Evolutionary conservation across 306 rosid species (phyloP), one percentile per base, ranked within the genome.

Genomic region (Nissolia schottii): DNA sequence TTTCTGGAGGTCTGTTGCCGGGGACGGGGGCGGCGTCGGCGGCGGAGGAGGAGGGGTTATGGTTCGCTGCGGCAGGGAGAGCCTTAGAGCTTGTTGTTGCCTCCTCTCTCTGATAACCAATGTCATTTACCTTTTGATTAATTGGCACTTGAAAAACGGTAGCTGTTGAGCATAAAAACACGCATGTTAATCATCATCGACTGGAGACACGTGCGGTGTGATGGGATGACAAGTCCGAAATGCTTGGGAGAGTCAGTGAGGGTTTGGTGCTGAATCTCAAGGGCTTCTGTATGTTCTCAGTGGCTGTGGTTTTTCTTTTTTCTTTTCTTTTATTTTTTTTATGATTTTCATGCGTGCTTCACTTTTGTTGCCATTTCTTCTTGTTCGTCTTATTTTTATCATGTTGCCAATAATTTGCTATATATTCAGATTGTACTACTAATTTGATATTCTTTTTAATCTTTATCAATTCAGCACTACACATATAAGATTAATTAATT

Each of bases 81-180:
- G 87, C 77, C 78, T 76, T 20, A 90, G 77, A 41, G 86, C 86
- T 85, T 80, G 83, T 18, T 69, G 87, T 19, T 76, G 89, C 53
- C 92, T 90, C 56, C 88, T 82, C 56, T 84, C 76, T 82, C 91
- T 80, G 62, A 79, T 79, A 56, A 86, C 91, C 76, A 86, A 76
- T 86, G 89, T 80, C 86, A 83, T 83, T 71, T 72, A 78, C 78
- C 54, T 68, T 13, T 43, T 14, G 14, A 4, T 38, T 22, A n/a
- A n/a, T n/a, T n/a, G n/a, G 29, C 58, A 35, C 59, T 56, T 9
- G 68, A 29, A 54, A 40, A 32, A 29, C 35, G 14, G n/a, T n/a
- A n/a, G n/a, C n/a, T n/a, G n/a, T n/a, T n/a, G n/a, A n/a, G n/a
- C n/a, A n/a, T n/a, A n/a, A n/a, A n/a, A n/a, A n/a, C n/a, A n/a